Evolutionary conservation across 768 basidiomycete species (phyloP).

Genomic region (Cyathus striatus): DNA sequence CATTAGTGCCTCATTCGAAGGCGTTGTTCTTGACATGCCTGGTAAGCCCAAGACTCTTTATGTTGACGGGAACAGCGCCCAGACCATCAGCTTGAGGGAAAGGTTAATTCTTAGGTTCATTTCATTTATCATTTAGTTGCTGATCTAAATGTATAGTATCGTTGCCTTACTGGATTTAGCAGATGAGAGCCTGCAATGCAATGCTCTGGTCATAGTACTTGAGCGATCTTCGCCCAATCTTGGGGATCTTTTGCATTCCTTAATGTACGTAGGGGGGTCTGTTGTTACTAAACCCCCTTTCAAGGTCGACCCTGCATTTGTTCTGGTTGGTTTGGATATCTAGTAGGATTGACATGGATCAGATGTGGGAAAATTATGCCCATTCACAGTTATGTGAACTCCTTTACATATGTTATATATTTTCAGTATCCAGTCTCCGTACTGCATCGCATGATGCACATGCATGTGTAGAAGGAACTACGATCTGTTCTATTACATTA

Average conservation of each 20-base stretch:
- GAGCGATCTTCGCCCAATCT: constrained; percentile 69
- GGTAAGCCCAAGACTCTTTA: constrained; percentile 72
- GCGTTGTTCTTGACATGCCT: constrained; percentile 72
- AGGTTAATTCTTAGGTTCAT: constrained; percentile 42
- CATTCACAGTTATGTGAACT: no score
- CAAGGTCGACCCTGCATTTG: constrained; percentile 68
- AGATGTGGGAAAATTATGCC: no score
- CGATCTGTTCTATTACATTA: no score
- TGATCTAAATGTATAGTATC: constrained; percentile 49
- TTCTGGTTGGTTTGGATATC: constrained; percentile 85
- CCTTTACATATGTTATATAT: no score
- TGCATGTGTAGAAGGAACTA: no score
- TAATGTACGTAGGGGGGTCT: constrained; percentile 89
- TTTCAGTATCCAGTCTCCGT: no score
- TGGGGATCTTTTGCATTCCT: constrained; percentile 74
- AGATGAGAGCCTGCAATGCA: constrained; percentile 76
- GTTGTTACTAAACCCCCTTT: constrained; percentile 81
- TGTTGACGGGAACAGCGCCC: constrained; percentile 79
- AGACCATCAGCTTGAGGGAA: constrained; percentile 75
- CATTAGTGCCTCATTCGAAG: constrained; percentile 67
- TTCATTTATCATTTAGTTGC: constrained; percentile 4
- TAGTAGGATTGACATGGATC: constrained; percentile 19
- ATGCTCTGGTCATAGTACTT: constrained; percentile 73
- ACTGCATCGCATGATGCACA: no score
- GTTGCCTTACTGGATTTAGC: constrained; percentile 85